A percentile compares a stretch with the other conserved stretches of the same genome.
phyloP scores from a whole-genome alignment of 2,329 filamentous ascomycete genomes.

The Cordyceps fumosorosea region DNA sequence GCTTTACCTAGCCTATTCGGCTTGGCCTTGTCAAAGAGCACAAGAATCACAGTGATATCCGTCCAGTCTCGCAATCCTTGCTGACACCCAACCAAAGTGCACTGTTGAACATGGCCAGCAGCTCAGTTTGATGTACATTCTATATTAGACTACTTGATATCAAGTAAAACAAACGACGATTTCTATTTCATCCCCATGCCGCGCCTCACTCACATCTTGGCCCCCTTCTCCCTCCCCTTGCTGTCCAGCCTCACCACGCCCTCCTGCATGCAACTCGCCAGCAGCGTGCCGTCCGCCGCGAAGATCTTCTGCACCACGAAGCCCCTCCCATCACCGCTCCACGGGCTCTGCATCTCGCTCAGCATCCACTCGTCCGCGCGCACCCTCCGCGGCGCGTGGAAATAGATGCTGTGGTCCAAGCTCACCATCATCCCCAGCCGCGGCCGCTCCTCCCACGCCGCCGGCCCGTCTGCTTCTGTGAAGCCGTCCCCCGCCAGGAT shows the following conservation, averaged over 20 bases:
- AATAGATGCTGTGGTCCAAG: slow-evolving; percentile 68
- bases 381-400: slow-evolving; percentile 53
- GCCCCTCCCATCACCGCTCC: slow-evolving; percentile 71
- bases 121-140: background rate
- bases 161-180: background rate
- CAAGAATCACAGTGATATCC: no score
- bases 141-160: background rate
- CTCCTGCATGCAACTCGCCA: slow-evolving; percentile 79
- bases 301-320: slow-evolving; percentile 72
- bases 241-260: slow-evolving; percentile 46
- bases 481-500: slow-evolving; percentile 37
- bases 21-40: no score
- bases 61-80: no score
- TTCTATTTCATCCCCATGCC: background rate
- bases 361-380: slow-evolving; percentile 71
- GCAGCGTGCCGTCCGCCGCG: slow-evolving; percentile 59
- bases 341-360: slow-evolving; percentile 72
- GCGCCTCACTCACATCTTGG: slow-evolving; percentile 25
- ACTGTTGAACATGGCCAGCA: no score
- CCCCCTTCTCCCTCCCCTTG: slow-evolving; percentile 26
- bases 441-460: slow-evolving; percentile 45
- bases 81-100: no score
- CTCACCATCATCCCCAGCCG: slow-evolving; percentile 79
- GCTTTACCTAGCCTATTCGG: no score
- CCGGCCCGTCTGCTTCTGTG: slow-evolving; percentile 26